Evolutionary conservation across 352 stramenopile genomes (phyloP).

Genomic region (Phytophthora nicotianae): DNA sequence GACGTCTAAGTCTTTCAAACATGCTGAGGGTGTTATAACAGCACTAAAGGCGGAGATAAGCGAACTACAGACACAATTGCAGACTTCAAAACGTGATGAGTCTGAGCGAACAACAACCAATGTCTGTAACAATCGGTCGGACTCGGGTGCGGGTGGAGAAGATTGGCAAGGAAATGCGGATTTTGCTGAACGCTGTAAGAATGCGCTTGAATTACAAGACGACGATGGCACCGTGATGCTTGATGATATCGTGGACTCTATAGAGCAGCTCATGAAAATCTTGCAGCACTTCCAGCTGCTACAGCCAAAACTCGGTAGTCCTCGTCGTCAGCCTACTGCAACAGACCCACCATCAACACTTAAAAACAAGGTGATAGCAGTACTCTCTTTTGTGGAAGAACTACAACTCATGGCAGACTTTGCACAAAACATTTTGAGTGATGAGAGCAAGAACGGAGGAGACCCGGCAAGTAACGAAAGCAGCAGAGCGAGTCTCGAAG

Average conservation of each 20-base stretch:
- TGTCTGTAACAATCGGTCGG: constrained; percentile 48
- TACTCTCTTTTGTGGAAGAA: constrained; percentile 66
- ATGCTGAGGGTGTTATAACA: neutral
- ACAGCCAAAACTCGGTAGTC: constrained; percentile 39
- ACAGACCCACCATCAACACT: constrained; percentile 22
- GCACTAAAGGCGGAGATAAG: constrained; percentile 15
- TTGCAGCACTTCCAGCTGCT: constrained; percentile 44
- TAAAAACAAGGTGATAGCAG: constrained; percentile 38
- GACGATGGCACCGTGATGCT: constrained; percentile 6
- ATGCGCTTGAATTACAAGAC: constrained; percentile 18
- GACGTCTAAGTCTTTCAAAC: constrained; percentile 10
- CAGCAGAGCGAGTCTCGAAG: constrained; percentile 48
- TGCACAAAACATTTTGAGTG: constrained; percentile 61
- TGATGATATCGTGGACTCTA: constrained; percentile 33
- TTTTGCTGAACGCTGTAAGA: constrained; percentile 37
- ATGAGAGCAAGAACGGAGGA: constrained; percentile 39
- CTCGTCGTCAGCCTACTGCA: constrained; percentile 13
- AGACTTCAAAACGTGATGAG: constrained; percentile 12
- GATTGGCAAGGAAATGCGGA: constrained; percentile 9
- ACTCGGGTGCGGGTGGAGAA: neutral
- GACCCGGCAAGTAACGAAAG: constrained; percentile 42
- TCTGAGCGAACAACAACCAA: constrained; percentile 54
- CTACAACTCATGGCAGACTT: constrained; percentile 61
- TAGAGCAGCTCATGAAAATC: constrained; percentile 52
- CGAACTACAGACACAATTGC: constrained; percentile 23